Base-by-base conservation (phyloP, 2,329 filamentous ascomycete genomes). In the Aspergillus melleus region DNA sequence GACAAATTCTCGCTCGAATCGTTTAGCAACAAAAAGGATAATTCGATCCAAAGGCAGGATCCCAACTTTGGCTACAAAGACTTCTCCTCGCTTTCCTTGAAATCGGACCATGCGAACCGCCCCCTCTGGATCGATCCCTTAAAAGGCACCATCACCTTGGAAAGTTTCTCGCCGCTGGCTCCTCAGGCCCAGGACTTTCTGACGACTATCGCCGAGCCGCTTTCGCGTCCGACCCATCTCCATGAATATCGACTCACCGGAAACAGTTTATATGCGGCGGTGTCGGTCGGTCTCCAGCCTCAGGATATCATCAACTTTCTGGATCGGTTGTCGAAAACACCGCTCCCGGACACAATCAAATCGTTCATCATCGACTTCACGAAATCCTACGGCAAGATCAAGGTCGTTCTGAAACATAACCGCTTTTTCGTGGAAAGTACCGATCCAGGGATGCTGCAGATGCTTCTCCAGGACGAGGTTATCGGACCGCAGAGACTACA, bases 161-260 rank as follows among this genome's bases (percentile, higher is more conserved):
- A 99, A 81, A 96, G 92, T 68, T 98, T 97, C 79, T 94, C 91
- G 55, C 90, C 93, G 2, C 82, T 95, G 58, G 92, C 94, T 59
- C 85, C 89, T 59, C 89, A 93, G 70, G 94, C 92, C 0, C 92
- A 96, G 73, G 92, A 96, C 74, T 96, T 99, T 73, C 82, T 99
- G 60, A 96, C 96, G 69, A 96, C 95, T 51, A 94, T 99, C 67
- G 91, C 94, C 63, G 94, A 99, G 79, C 95, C 94, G 19, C 83
- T 94, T 60, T 97, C 93, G 39, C 88, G 94, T 61, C 94, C 95
- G 59, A 90, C 88, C 5, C 94, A 92, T 71, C 86, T 98, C 64
- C 95, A 98, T 80, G 94, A 99, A 77, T 98, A 98, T 76, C 86
- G 88, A 58, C 84, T 99, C 69, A 97, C 92, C 2, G 88, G 90